These are phyloP conservation scores for Phoma sp. DNA, from an alignment of 2,329 filamentous ascomycete species.

Conservation along the genomic window DNA sequence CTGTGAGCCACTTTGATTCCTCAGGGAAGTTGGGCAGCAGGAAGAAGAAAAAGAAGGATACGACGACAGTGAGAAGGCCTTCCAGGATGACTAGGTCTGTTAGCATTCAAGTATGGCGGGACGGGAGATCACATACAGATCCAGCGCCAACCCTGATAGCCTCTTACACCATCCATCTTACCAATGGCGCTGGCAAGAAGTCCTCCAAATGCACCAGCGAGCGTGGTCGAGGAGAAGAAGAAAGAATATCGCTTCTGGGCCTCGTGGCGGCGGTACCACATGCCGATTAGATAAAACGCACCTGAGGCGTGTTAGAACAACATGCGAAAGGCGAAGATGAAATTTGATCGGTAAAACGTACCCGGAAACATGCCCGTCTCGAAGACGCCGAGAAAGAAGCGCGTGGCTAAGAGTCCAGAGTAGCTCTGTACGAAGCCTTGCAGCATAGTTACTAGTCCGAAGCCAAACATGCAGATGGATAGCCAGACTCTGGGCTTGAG, in stretches of 20 bases:
- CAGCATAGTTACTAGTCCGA: conserved; percentile 75
- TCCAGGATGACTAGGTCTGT: conserved; percentile 68
- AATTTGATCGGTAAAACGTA: conserved; percentile 57
- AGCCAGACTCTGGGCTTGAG: conserved; percentile 64
- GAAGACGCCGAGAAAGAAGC: conserved; percentile 78
- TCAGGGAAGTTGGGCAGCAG: conserved; percentile 58
- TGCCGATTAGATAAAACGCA: conserved; percentile 73
- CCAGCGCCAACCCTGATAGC: conserved; percentile 79
- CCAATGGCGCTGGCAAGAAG: conserved; percentile 85
- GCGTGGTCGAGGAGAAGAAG: conserved; percentile 84
- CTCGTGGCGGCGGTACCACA: conserved; percentile 89
- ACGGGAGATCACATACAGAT: conserved; percentile 55
- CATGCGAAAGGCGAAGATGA: too few relatives aligned
- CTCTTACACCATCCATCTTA: conserved; percentile 76
- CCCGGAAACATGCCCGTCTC: conserved; percentile 62
- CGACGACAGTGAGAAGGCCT: conserved; percentile 53
- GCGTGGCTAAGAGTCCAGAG: conserved; percentile 74
- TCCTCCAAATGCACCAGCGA: conserved; percentile 85
- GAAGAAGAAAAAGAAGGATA: conserved; percentile 56
- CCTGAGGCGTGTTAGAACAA: conserved; percentile 3
- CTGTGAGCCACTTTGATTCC: conserved; percentile 55
- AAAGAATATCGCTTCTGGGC: conserved; percentile 92
- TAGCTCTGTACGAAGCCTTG: conserved; percentile 83
- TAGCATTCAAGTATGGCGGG: not conserved
- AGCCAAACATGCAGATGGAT: conserved; percentile 81